Conservation (phyloP, 176 grass and related monocot genomes). For the Raddia guianensis region DNA sequence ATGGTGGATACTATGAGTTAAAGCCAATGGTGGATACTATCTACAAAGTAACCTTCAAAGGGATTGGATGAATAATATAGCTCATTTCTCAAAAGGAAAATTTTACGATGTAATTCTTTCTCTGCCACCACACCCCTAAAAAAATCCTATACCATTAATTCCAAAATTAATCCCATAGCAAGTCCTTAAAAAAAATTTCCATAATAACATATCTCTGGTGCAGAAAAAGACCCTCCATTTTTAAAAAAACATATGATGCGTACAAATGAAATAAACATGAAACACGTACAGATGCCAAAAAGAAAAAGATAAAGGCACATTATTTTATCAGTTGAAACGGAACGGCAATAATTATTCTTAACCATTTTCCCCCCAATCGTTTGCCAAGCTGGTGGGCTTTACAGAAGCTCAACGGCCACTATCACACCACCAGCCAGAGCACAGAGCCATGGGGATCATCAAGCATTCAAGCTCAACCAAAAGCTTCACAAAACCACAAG, state of each 20-base stretch:
- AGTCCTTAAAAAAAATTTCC: neutral
- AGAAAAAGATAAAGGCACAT: neutral
- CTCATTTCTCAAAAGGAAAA: neutral
- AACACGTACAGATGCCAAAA: neutral
- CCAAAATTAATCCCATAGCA: neutral
- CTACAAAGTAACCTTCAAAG: neutral
- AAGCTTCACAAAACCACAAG: too few relatives aligned
- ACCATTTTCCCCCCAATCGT: neutral
- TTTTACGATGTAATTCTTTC: neutral
- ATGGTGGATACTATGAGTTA: neutral
- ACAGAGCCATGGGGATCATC: too few relatives aligned
- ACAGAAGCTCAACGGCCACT: neutral
- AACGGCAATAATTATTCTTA: neutral
- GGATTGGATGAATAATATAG: neutral
- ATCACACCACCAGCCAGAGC: neutral
- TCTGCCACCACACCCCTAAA: neutral
- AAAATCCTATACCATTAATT: neutral
- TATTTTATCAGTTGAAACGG: neutral
- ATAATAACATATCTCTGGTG: neutral
- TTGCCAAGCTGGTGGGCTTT: neutral
- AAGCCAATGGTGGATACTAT: neutral
- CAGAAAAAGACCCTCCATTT: neutral
- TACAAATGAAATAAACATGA: neutral
- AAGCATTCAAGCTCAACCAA: too few relatives aligned
- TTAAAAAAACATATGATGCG: neutral